Evolutionary conservation across 495 filamentous ascomycete species (phyloP).

Genomic region (Astrothelium macrocarpum): DNA sequence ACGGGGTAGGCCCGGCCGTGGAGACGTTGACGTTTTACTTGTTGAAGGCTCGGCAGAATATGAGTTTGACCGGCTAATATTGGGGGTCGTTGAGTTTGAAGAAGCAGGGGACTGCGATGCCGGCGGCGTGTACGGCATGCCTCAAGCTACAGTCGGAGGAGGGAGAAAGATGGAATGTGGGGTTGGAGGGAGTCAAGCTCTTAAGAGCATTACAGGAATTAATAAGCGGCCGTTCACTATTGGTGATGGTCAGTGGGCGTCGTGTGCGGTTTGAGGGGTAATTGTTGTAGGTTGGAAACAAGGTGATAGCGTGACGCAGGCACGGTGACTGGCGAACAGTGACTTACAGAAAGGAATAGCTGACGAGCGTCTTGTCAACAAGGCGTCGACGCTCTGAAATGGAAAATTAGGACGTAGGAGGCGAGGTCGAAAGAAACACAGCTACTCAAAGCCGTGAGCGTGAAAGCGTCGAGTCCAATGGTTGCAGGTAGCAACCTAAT

Average conservation of each 20-base stretch:
- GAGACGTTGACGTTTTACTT: conserved; percentile 30
- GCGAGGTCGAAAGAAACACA: conserved; percentile 18
- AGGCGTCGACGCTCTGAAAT: conserved; percentile 2
- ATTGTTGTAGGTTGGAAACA: not conserved
- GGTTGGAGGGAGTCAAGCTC: conserved; percentile 8
- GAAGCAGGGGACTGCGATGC: conserved; percentile 69
- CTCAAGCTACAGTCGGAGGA: conserved; percentile 4
- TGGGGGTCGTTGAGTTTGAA: conserved; percentile 54
- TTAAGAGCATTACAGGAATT: conserved; percentile 24
- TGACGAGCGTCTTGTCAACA: conserved; percentile 10
- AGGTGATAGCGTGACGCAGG: not conserved
- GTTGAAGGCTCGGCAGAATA: conserved; percentile 38
- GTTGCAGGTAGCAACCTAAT: not conserved
- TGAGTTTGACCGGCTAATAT: conserved; percentile 46
- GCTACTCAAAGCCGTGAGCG: conserved; percentile 33
- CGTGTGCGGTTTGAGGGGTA: too few relatives aligned
- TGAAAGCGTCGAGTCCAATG: conserved; percentile 14
- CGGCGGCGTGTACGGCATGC: conserved; percentile 94
- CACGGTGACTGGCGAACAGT: not conserved
- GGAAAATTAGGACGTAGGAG: conserved; percentile 16
- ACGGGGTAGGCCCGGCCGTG: conserved; percentile 52
- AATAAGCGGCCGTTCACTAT: conserved; percentile 6
- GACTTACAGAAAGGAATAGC: conserved; percentile 20
- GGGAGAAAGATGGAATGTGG: not conserved
- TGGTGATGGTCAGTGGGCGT: conserved; percentile 9